phyloP scores from a whole-genome alignment of 495 filamentous ascomycete species.

The Saxophila tyrrhenica region DNA sequence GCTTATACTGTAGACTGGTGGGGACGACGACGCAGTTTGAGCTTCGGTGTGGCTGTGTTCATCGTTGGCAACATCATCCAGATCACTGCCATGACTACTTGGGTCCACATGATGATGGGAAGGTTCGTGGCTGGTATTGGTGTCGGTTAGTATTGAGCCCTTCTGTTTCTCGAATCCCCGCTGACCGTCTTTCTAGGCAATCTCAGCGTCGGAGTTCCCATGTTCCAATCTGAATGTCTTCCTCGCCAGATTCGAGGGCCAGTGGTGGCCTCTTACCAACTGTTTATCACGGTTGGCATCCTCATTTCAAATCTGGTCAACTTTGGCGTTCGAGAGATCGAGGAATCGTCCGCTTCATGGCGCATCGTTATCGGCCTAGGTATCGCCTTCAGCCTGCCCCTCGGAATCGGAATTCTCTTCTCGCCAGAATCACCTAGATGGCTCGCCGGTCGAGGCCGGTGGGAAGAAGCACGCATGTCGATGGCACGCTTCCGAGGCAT shows the following conservation, averaged over 20 bases:
- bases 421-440: constrained; percentile 12
- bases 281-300: constrained; percentile 10
- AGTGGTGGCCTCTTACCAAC: constrained; percentile 9
- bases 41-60: constrained; percentile 19
- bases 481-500: constrained; percentile 39
- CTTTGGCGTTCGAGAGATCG: constrained; percentile 27
- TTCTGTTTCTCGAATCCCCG: not conserved
- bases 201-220: constrained; percentile 2
- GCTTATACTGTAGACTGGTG: constrained; percentile 20
- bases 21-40: constrained; percentile 16
- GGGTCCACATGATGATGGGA: constrained; percentile 20
- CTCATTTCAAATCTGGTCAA: constrained; percentile 3
- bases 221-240: constrained; percentile 8
- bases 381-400: constrained; percentile 8
- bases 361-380: constrained; percentile 12
- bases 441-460: constrained; percentile 16
- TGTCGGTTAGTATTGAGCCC: constrained; percentile 3
- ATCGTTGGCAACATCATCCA: constrained; percentile 23
- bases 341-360: constrained; percentile 45
- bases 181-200: not conserved
- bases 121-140: constrained; percentile 7
- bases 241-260: constrained; percentile 4
- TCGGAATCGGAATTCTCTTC: constrained; percentile 14
- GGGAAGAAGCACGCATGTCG: constrained; percentile 37
- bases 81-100: constrained; percentile 16